Conservation (phyloP, 305 asterid genomes). For the Fraxinus velutina region DNA sequence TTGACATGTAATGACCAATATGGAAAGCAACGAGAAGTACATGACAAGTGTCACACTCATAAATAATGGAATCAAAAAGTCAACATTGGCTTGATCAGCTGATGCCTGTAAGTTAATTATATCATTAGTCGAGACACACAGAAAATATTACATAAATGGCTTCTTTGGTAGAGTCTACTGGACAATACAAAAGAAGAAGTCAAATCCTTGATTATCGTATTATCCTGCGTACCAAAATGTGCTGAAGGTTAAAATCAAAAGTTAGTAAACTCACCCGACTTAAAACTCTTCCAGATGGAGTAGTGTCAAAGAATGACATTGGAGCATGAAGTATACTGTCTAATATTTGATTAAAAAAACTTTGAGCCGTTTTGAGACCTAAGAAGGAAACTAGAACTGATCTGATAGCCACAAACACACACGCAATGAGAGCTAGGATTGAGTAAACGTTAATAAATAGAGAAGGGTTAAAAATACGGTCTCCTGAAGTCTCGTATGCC, state of each 20-base stretch:
- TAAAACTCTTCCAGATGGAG: slow-evolving; percentile 77
- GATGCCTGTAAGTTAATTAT: slow-evolving; percentile 46
- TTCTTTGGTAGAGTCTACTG: neutral
- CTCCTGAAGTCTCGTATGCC: slow-evolving; percentile 58
- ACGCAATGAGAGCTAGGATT: slow-evolving; percentile 32
- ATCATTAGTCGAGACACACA: neutral
- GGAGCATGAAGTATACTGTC: slow-evolving; percentile 66
- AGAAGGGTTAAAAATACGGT: slow-evolving; percentile 35
- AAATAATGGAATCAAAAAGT: slow-evolving; percentile 48
- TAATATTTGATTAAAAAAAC: slow-evolving; percentile 46
- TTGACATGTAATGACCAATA: slow-evolving; percentile 48
- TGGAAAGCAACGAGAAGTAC: slow-evolving; percentile 43
- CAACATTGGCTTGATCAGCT: slow-evolving; percentile 54
- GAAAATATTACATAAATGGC: neutral
- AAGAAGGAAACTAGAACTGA: slow-evolving; percentile 30
- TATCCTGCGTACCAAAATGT: neutral
- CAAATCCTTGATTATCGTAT: neutral
- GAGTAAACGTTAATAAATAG: slow-evolving; percentile 44
- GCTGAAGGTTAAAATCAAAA: neutral
- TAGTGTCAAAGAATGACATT: slow-evolving; percentile 81
- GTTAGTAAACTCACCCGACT: slow-evolving; percentile 46
- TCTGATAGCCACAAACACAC: slow-evolving; percentile 33
- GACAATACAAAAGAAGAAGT: neutral
- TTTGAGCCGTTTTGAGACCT: slow-evolving; percentile 55
- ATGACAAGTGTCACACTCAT: slow-evolving; percentile 32